Base-by-base conservation (phyloP, 2,329 filamentous ascomycete genomes). In the Fusarium chuoi region DNA sequence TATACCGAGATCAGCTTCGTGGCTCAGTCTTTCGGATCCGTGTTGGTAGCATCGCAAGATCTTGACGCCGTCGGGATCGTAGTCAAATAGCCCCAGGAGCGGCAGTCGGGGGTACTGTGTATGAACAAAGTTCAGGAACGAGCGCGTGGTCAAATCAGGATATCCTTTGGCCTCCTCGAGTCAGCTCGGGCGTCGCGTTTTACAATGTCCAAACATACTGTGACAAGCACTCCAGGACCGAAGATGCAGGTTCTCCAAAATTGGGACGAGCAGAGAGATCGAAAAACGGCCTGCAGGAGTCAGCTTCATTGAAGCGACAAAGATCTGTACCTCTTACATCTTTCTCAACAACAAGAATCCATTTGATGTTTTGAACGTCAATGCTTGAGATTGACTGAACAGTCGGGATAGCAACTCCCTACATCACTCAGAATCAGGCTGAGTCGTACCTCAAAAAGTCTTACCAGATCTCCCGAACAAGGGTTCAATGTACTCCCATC, bases 321-420 rank as follows among this genome's bases (percentile, higher is more conserved):
- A 22, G 6, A 12, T 4, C 17, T 26, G 12, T 15, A 18, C 8
- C 24, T 63, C 80, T 65, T 73, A 90, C 92, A 85, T 96, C 94
- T 82, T 96, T 96, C 79, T 96, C 94, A 58, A 96, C 87, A 0
- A 96, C 88, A 0, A 96, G 82, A 48, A 95, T 83, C 92, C 92
- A 95, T 61, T 84, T 83, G 5, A 88, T 81, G 3, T 77, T 67
- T 1, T 80, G 79, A n/a, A 91, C 80, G 44, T 89, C 81, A 4
- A 93, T 75, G 6, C 78, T 78, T 1, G 85, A 81, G 18, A 91
- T 84, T 0, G 87, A 85, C 56, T 82, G 83, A 6, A 86, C 74
- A 12, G 83, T 83, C 0, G 93, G 92, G 14, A 96, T 84, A 1
- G 92, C 82, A 10, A 88, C 82, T 3, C 92, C 92, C 88, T 93